phyloP scores from a whole-genome alignment of 2,329 filamentous ascomycete genomes.

The Aplosporella prunicola region DNA sequence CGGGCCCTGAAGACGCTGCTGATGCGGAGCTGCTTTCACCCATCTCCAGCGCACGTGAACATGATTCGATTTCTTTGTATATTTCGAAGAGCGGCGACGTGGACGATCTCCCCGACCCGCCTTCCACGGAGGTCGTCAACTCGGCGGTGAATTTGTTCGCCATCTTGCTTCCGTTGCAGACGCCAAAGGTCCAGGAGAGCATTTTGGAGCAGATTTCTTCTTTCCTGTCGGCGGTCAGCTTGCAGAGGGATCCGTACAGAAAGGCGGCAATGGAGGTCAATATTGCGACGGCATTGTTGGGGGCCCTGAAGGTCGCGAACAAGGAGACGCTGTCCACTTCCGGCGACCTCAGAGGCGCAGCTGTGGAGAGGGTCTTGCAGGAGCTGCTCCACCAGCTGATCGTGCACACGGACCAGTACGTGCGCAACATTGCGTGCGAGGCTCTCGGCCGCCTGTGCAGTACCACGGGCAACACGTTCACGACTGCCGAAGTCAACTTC shows the following conservation, averaged over 20 bases:
- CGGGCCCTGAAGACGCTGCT: conserved; percentile 55
- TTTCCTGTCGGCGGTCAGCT: conserved; percentile 67
- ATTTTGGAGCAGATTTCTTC: conserved; percentile 88
- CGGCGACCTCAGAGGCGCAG: conserved; percentile 63
- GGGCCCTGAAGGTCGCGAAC: conserved; percentile 71
- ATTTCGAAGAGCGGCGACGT: conserved; percentile 43
- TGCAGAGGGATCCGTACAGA: conserved; percentile 78
- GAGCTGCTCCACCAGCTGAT: conserved; percentile 71
- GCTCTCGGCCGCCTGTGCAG: conserved; percentile 79
- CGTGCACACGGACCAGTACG: conserved; percentile 71
- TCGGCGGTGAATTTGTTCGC: conserved; percentile 89
- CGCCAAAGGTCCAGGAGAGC: conserved; percentile 88
- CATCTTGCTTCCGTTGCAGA: conserved; percentile 79
- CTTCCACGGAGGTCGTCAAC: conserved; percentile 89
- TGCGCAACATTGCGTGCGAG: conserved; percentile 77
- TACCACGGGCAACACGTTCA: conserved; percentile 76
- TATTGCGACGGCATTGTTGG: conserved; percentile 69
- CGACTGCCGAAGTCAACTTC: conserved; percentile 79
- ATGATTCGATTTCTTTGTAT: conserved; percentile 79
- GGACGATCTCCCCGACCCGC: conserved; percentile 56
- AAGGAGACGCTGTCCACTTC: conserved; percentile 66
- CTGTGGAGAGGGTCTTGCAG: conserved; percentile 64
- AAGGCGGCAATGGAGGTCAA: conserved; percentile 90
- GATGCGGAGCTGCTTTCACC: conserved; percentile 48
- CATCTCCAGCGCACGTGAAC: conserved; percentile 73